Evolutionary conservation across 2,329 filamentous ascomycete species (phyloP), one percentile per base, ranked within the genome.

Genomic region (Aurifilum marmelostoma): DNA sequence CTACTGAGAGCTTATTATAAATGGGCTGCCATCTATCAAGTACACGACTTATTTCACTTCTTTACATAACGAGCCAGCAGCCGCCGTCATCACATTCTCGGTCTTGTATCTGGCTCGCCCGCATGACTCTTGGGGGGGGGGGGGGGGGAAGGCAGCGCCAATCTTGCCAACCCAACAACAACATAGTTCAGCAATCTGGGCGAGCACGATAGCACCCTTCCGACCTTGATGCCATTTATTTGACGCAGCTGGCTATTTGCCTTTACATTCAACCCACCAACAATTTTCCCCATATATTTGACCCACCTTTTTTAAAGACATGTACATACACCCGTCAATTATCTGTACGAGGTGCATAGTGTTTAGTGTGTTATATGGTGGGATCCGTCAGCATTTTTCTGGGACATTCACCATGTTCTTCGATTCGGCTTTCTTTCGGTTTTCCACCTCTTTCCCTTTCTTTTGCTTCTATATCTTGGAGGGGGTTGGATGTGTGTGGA

Each of bases 1-100:
- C 71, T 82, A 83, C 72, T 87, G 72, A 24, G 64, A 68, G 12
- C 75, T 73, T n/a, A 69, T 70, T 62, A n/a, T 47, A 11, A 0
- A 11, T 47, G 21, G 43, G n/a, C 43, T 47, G 43, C 43, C 62
- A 80, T 76, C 63, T 80, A 76, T 47, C 79, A 76, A 58, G 75
- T 77, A 47, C 18, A 27, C 62, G 29, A 12, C 29, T n/a, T 34
- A 4, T 34, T 68, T 18, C 12, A 21, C 54, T 64, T 63, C 66
- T 66, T 24, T 12, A 58, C 54, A 34, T 29, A 37, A 21, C n/a
- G 41, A 24, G 59, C 63, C 63, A 69, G 66, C 69, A 64, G 63
- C 63, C 9, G 62, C 61, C 65, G 21, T 41, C 7, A 50, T 43
- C 32, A 34, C 21, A 50, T 14, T 34, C 34, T 41, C n/a, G 8